Evolutionary conservation across 2,329 filamentous ascomycete genomes (phyloP).

Genomic region (Aspergillus pseudotamarii): DNA sequence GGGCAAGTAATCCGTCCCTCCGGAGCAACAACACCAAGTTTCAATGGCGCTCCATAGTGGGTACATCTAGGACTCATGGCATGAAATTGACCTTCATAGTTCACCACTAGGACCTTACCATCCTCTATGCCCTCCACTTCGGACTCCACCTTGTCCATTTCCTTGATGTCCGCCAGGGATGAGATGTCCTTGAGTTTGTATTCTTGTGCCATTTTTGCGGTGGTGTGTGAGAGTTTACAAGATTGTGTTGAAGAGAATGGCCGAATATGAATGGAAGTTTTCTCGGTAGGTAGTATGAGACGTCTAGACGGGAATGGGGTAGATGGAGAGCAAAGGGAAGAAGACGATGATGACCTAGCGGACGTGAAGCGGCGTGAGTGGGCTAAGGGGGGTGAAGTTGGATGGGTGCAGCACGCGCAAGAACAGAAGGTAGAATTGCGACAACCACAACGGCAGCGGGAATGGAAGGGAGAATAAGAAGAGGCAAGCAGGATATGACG

Average conservation of each 20-base stretch:
- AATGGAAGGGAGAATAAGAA: not conserved
- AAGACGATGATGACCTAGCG: not conserved
- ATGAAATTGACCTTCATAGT: constrained; percentile 73
- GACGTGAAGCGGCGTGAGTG: constrained; percentile 2
- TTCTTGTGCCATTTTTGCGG: constrained; percentile 40
- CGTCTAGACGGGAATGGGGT: not conserved
- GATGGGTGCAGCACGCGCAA: constrained; percentile 29
- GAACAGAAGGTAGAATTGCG: constrained; percentile 22
- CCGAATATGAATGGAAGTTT: not conserved
- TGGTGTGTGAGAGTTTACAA: not conserved
- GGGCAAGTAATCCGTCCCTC: constrained; percentile 87
- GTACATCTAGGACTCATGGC: constrained; percentile 82
- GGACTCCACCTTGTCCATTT: constrained; percentile 82
- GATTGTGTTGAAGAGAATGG: constrained; percentile 13
- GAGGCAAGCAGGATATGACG: constrained; percentile 4
- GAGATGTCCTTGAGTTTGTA: constrained; percentile 71
- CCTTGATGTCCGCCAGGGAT: constrained; percentile 69
- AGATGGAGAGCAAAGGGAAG: constrained; percentile 1
- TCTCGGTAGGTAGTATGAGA: not conserved
- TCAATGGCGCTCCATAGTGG: constrained; percentile 89
- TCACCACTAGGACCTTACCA: constrained; percentile 84
- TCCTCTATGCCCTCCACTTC: constrained; percentile 88
- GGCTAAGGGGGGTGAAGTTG: constrained; percentile 11
- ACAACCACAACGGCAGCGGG: constrained; percentile 27
- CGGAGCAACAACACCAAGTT: constrained; percentile 79